Percentiles rank a stretch among this genome's conserved stretches.
Evolutionary conservation across 2,329 filamentous ascomycete species (phyloP).

Genomic region (Cladosporium sp.): DNA sequence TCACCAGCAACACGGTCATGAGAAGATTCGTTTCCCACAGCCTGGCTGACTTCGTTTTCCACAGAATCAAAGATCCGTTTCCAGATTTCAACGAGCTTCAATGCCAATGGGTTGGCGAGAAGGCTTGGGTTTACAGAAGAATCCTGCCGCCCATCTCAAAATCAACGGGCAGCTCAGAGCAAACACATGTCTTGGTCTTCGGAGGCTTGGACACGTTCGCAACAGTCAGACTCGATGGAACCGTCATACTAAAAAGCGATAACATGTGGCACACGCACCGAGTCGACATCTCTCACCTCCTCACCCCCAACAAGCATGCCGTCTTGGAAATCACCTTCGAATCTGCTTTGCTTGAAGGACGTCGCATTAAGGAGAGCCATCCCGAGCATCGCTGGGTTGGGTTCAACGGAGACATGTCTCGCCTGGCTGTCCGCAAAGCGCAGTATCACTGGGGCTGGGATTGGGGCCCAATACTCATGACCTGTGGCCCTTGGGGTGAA

Average conservation of each 20-base stretch:
- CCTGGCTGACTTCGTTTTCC: constrained; percentile 11
- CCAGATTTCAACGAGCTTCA: constrained; percentile 47
- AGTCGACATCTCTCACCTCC: constrained; percentile 44
- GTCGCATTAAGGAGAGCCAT: constrained; percentile 50
- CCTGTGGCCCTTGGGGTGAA: constrained; percentile 60
- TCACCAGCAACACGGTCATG: no score
- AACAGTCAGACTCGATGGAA: constrained; percentile 54
- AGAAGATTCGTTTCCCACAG: background rate
- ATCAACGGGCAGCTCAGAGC: constrained; percentile 27
- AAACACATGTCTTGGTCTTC: constrained; percentile 52
- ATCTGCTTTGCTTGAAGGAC: constrained; percentile 50
- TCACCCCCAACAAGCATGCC: constrained; percentile 40
- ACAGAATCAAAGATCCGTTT: constrained; percentile 48
- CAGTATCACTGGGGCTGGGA: constrained; percentile 51
- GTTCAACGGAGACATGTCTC: constrained; percentile 49
- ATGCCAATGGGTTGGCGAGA: constrained; percentile 47
- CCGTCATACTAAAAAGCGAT: constrained; percentile 51
- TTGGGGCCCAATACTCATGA: constrained; percentile 47
- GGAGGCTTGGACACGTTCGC: constrained; percentile 63
- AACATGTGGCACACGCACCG: constrained; percentile 63
- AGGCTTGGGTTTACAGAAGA: constrained; percentile 44
- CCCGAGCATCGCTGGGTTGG: constrained; percentile 53
- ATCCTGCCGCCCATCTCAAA: constrained; percentile 31
- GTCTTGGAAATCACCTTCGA: constrained; percentile 54
- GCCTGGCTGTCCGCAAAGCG: constrained; percentile 50